Percentiles rank a stretch among this genome's conserved stretches.
phyloP scores from a whole-genome alignment of 768 basidiomycete species.

The Boletus sp. region DNA sequence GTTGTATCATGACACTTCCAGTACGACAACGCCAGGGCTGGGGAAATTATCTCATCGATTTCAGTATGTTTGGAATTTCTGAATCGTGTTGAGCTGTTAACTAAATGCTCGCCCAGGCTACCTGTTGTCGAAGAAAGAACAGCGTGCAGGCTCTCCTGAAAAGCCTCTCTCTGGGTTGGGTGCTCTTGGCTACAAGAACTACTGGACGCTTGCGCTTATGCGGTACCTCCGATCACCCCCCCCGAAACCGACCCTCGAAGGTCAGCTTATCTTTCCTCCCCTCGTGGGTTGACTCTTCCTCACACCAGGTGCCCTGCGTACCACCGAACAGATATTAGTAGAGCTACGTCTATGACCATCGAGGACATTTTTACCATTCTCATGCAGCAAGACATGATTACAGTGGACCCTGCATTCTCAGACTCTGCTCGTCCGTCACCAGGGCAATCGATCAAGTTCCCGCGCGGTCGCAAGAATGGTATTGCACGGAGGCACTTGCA shows the following conservation, averaged over 20 bases:
- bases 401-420: slow-evolving; percentile 43
- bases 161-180: slow-evolving; percentile 93
- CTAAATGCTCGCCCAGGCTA: slow-evolving; percentile 60
- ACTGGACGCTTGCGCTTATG: slow-evolving; percentile 90
- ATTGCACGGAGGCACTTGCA: slow-evolving; percentile 63
- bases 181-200: slow-evolving; percentile 89
- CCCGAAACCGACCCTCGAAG: slow-evolving; percentile 67
- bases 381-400: slow-evolving; percentile 71
- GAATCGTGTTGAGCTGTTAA: slow-evolving; percentile 1
- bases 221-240: slow-evolving; percentile 64
- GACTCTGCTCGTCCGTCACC: slow-evolving; percentile 62
- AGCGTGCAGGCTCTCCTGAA: slow-evolving; percentile 86
- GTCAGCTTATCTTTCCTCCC: slow-evolving; percentile 39
- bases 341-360: slow-evolving; percentile 83
- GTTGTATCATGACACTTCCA: slow-evolving; percentile 99
- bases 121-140: slow-evolving; percentile 92
- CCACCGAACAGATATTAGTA: slow-evolving; percentile 65
- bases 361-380: slow-evolving; percentile 85
- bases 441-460: slow-evolving; percentile 74
- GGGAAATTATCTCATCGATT: slow-evolving; percentile 97
- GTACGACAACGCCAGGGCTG: slow-evolving; percentile 93
- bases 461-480: slow-evolving; percentile 64
- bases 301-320: slow-evolving; percentile 19
- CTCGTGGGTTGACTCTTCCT: slow-evolving; percentile 12
- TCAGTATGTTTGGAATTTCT: slow-evolving; percentile 55